Base-by-base conservation (phyloP, 2,329 filamentous ascomycete genomes). In the Sporothrix euskadiensis region DNA sequence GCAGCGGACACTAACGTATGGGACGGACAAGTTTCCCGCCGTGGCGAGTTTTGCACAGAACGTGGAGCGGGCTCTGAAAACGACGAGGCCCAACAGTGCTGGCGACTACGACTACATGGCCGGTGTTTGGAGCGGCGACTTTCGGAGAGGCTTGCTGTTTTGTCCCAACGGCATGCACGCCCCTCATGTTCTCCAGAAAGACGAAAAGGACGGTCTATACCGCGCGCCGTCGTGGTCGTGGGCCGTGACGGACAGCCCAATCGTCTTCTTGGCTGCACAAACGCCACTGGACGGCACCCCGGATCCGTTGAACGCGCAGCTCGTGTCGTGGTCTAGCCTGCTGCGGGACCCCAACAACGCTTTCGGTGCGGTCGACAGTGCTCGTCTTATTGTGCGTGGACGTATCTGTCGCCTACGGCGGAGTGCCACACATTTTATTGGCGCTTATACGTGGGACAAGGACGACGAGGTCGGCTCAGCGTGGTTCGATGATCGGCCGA, bases 141-240 rank as follows among this genome's bases (percentile, higher is more conserved):
- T 74, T 5, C 39, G 44, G 16, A 49, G 59, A 10, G 73, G 69
- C 8, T 41, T 74, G 19, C 61, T 71, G 5, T 74, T 69, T 41
- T 69, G 26, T 8, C 69, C 69, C 1, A 52, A 69, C 26, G 35
- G 57, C 12, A 61, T 71, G 61, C 69, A 74, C 41, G 39, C 57
- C 19, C 47, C 72, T 3, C 72, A 73, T 7, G 59, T 41, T 26
- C 26, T 26, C 2, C n/a, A n/a, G 3, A 30, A n/a, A 12, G 19
- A 1, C 2, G 16, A 56, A 30, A 49, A 32, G 35, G 56, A 47
- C 41, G 22, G 39, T 4, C 61, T 47, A 10, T 73, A 71, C 52
- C 72, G 72, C 10, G 72, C 72, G 6, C 72, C 72, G 7, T 73
- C 72, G 2, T 73, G 72, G 72, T 73, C 72, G 16, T 73, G 72